A percentile compares a stretch with the other conserved stretches of the same genome.
These are phyloP conservation scores for Diaporthe vexans DNA, from an alignment of 2,329 filamentous ascomycete genomes.

Conservation along the genomic window DNA sequence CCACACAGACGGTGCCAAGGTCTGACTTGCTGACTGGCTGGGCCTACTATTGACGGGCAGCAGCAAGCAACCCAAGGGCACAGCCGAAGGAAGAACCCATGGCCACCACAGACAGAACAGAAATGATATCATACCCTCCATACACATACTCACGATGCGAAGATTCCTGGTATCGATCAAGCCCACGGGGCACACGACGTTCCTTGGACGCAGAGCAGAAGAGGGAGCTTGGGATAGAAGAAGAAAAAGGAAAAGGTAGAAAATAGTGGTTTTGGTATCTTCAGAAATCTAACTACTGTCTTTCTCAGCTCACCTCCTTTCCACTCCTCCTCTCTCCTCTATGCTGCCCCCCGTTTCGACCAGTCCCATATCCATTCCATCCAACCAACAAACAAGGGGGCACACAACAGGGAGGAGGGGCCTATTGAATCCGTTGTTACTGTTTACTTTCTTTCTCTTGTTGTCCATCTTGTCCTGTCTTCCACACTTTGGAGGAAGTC, in stretches of 20 bases:
- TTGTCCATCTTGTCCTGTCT: not conserved
- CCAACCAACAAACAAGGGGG: not conserved
- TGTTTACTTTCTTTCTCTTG: not conserved
- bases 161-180: not conserved
- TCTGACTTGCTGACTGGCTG: not conserved
- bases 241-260: slow-evolving; percentile 1
- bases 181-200: too few relatives aligned
- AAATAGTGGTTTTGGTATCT: slow-evolving; percentile 38
- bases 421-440: slow-evolving; percentile 4
- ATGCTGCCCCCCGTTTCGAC: not conserved
- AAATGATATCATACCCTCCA: not conserved
- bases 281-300: slow-evolving; percentile 37
- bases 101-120: too few relatives aligned
- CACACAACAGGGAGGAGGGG: not conserved
- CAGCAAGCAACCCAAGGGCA: too few relatives aligned
- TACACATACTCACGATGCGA: not conserved
- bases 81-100: too few relatives aligned
- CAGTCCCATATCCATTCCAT: not conserved
- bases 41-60: too few relatives aligned
- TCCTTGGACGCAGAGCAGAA: too few relatives aligned
- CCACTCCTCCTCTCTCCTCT: not conserved
- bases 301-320: slow-evolving; percentile 4
- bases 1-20: not conserved
- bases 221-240: not conserved
- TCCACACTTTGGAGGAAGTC: not conserved